These are phyloP conservation scores for Aspergillus baeticus DNA, from an alignment of 495 filamentous ascomycete species.

Conservation along the genomic window DNA sequence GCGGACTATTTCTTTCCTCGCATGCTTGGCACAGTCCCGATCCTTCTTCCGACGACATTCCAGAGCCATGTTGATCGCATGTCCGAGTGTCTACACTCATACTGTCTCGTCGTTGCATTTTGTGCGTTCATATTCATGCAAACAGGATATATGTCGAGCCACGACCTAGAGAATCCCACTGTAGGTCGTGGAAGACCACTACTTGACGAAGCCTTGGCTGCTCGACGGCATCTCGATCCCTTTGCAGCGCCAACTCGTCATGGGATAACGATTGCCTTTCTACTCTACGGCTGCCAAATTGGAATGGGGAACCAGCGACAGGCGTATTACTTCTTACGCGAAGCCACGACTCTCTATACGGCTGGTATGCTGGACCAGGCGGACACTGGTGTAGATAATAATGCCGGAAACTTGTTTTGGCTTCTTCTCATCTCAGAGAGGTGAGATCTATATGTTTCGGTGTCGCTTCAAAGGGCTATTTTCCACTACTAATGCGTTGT, in stretches of 20 bases:
- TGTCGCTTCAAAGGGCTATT: too few species aligned
- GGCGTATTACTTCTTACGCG: constrained; percentile 71
- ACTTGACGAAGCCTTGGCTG: constrained; percentile 67
- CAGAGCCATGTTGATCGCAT: constrained; percentile 56
- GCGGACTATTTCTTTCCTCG: constrained; percentile 74
- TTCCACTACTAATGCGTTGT: too few species aligned
- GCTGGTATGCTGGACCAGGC: constrained; percentile 40
- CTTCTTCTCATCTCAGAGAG: constrained; percentile 70
- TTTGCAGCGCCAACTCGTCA: constrained; percentile 61
- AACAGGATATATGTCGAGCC: constrained; percentile 18
- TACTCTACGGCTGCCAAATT: constrained; percentile 69
- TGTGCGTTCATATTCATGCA: constrained; percentile 81
- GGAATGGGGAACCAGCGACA: constrained; percentile 69
- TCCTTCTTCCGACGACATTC: constrained; percentile 62
- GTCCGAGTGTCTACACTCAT: constrained; percentile 64
- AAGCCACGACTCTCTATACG: constrained; percentile 61
- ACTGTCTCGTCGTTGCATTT: constrained; percentile 70
- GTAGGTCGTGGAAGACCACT: constrained; percentile 56
- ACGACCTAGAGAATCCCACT: neutral
- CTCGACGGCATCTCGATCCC: constrained; percentile 67
- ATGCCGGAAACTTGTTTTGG: constrained; percentile 62
- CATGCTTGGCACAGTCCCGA: constrained; percentile 74
- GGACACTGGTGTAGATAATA: constrained; percentile 20
- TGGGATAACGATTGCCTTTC: constrained; percentile 67
- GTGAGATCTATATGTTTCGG: constrained; percentile 34